Evolutionary conservation across 2,329 filamentous ascomycete genomes (phyloP).

Genomic region (Ceratocystiopsis minuta): DNA sequence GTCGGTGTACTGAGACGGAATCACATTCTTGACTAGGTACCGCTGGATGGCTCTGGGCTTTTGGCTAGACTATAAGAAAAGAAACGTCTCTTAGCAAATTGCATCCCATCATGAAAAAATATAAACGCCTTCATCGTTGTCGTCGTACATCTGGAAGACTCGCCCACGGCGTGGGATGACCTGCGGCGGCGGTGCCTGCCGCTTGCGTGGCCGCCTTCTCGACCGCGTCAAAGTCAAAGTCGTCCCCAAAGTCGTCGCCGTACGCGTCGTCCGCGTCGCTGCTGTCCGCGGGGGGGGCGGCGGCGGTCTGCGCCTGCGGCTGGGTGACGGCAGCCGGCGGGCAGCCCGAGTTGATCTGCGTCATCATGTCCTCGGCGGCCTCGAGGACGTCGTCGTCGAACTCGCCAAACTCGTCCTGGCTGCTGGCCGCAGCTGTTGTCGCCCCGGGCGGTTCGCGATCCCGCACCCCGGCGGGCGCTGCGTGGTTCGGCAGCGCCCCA

Average conservation of each 20-base stretch:
- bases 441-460: neutral
- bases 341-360: slow-evolving; percentile 16
- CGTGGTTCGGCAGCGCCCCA: neutral
- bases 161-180: no score
- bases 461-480: neutral
- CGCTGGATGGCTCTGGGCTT: slow-evolving; percentile 66
- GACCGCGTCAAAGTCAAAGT: slow-evolving; percentile 60
- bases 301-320: no score
- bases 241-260: slow-evolving; percentile 57
- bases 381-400: slow-evolving; percentile 37
- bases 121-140: no score
- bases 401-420: slow-evolving; percentile 42
- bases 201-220: slow-evolving; percentile 59
- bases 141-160: no score
- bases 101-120: neutral
- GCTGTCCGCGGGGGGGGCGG: slow-evolving; percentile 5
- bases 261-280: slow-evolving; percentile 26
- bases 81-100: neutral
- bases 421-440: no score
- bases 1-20: slow-evolving; percentile 50
- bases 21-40: slow-evolving; percentile 61
- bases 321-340: neutral
- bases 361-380: slow-evolving; percentile 25
- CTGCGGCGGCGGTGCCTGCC: neutral
- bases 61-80: slow-evolving; percentile 35